Evolutionary conservation across 805 yeast genomes (phyloP), one percentile per base, ranked within the genome.

Genomic region (Saccharomycopsis lassenensis): DNA sequence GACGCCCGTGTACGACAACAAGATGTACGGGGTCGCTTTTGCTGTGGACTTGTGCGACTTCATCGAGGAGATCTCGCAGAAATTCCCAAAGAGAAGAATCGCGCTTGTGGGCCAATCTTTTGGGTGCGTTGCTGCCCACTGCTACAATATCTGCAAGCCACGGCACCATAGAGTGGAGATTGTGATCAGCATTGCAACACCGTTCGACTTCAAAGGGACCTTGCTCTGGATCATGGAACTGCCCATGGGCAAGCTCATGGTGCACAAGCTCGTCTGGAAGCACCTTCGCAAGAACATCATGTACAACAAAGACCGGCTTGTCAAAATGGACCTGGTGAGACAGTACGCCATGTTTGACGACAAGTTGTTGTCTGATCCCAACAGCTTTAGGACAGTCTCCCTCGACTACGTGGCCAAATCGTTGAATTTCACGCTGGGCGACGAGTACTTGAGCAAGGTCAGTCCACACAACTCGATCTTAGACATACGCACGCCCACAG

Each of bases 171-270:
- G 31, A 16, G 26, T 43, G 18, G 57, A 69, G 35, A 76, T 78
- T 4, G 78, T 84, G 3, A 63, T 71, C 10, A 56, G 73, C 7
- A 56, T 80, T 48, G 77, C 79, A 11, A 61, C 75, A 16, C 89
- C 89, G 7, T 81, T 87, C 87, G 83, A 80, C 53, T 61, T 81
- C 51, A 55, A 67, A 11, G 74, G 67, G 41, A 65, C 79, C 5
- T 60, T 65, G n/a, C 50, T 58, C 30, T 69, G 65, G 29, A 53
- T 75, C 35, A 46, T 56, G 4, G 39, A 44, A 5, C 55, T 64
- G 23, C 54, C 53, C 27, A 48, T 62, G 47, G 69, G 74, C 5
- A 52, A 51, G 25, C 56, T 61, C 11, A 56, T 70, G 40, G 50
- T 62, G 2, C 59, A 55, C 17, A 65, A 60, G 27, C 50, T 71